phyloP scores from a whole-genome alignment of 306 rosid genomes.

The Prunus mume region DNA sequence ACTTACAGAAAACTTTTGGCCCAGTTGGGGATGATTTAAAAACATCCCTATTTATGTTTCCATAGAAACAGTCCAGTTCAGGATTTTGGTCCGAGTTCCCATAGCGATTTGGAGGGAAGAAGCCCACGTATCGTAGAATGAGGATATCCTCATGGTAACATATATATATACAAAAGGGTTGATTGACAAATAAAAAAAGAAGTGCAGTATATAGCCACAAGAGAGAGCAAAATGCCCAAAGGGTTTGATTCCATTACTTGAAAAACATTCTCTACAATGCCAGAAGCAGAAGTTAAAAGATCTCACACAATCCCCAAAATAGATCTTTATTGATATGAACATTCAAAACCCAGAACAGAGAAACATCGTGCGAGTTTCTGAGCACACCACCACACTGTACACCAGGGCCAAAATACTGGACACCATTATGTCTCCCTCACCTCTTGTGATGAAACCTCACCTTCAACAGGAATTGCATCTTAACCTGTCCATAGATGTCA shows the following conservation, averaged over 20 bases:
- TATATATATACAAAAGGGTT: not conserved
- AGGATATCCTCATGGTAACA: not conserved
- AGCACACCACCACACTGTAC: slow-evolving; percentile 23
- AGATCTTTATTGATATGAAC: slow-evolving; percentile 37
- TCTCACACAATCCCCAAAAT: slow-evolving; percentile 55
- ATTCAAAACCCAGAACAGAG: not conserved
- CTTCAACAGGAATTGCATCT: slow-evolving; percentile 92
- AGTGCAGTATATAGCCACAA: not conserved
- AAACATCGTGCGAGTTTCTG: slow-evolving; percentile 24
- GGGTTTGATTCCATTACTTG: slow-evolving; percentile 22
- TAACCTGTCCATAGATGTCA: slow-evolving; percentile 50
- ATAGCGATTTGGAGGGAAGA: not conserved
- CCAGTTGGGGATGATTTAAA: not conserved
- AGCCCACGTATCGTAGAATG: not conserved
- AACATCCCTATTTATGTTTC: not conserved
- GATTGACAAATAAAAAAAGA: too few species aligned
- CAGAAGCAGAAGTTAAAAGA: slow-evolving; percentile 33
- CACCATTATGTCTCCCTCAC: slow-evolving; percentile 39
- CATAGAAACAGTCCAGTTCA: not conserved
- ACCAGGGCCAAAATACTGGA: slow-evolving; percentile 26
- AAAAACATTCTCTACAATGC: slow-evolving; percentile 14
- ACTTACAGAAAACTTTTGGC: not conserved
- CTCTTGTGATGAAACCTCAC: slow-evolving; percentile 87
- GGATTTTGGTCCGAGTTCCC: not conserved
- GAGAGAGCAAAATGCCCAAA: not conserved